Percentiles rank a stretch among this genome's conserved stretches.
phyloP scores from a whole-genome alignment of 257 asterid species.

The Capsicum pubescens region DNA sequence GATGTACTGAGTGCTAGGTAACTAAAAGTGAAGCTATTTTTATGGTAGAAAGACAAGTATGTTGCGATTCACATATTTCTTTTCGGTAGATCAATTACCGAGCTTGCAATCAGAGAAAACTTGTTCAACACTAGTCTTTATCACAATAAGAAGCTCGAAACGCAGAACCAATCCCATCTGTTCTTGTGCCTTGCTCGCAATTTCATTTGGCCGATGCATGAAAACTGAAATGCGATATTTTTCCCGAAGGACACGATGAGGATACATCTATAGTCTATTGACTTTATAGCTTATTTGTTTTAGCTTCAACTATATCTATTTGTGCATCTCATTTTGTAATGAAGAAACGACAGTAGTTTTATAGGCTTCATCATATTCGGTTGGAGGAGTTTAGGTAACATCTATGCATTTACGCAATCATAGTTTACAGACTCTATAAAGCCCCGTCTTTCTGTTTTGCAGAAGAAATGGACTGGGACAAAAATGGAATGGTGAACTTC shows the following conservation, averaged over 20 bases:
- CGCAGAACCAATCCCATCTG: background rate
- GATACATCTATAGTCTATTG: background rate
- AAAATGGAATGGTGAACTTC: slow-evolving; percentile 86
- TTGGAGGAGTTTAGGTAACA: background rate
- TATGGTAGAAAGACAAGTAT: slow-evolving; percentile 11
- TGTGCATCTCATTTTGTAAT: background rate
- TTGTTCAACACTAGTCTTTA: background rate
- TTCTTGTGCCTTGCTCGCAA: background rate
- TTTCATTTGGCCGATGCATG: background rate
- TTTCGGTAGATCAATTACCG: too few species aligned
- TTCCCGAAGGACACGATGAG: background rate
- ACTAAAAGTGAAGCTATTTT: background rate
- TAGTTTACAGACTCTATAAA: background rate
- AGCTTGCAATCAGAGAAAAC: background rate
- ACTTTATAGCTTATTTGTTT: background rate
- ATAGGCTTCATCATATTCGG: background rate
- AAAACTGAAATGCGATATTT: background rate
- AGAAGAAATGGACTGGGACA: slow-evolving; percentile 99
- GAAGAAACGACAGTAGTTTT: too few species aligned
- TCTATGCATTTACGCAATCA: background rate
- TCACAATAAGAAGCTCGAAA: background rate
- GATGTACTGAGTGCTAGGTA: background rate
- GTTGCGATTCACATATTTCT: background rate
- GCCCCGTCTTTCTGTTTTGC: slow-evolving; percentile 35
- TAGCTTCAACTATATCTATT: background rate